phyloP scores from a whole-genome alignment of 352 stramenopile genomes.

The Halophytophthora batemanensis region DNA sequence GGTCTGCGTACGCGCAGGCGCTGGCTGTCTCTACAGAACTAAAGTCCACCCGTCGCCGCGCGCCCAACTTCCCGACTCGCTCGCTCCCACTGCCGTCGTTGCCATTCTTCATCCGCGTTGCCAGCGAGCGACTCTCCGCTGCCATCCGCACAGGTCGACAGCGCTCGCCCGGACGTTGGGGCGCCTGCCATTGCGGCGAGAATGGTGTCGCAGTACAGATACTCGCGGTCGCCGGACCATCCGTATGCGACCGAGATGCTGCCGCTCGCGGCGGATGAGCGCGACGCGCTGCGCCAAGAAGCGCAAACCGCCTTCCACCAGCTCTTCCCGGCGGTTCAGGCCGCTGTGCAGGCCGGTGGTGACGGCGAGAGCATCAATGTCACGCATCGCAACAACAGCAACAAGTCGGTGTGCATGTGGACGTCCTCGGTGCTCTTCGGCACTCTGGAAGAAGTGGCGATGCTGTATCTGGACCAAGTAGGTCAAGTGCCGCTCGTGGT shows the following conservation, averaged over 20 bases:
- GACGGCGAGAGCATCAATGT: slow-evolving; percentile 36
- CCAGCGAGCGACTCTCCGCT: no score
- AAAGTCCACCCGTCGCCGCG: no score
- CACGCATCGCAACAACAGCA: slow-evolving; percentile 26
- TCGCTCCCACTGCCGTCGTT: no score
- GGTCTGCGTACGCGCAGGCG: no score
- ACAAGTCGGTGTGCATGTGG: slow-evolving; percentile 60
- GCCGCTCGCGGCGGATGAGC: slow-evolving; percentile 29
- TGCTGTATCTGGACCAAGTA: slow-evolving; percentile 47
- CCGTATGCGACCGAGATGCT: slow-evolving; percentile 50
- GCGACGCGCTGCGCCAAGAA: slow-evolving; percentile 25
- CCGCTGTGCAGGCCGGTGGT: slow-evolving; percentile 31
- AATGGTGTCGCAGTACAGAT: slow-evolving; percentile 36
- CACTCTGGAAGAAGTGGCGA: slow-evolving; percentile 58
- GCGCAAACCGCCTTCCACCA: slow-evolving; percentile 28
- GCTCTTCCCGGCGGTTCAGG: slow-evolving; percentile 36
- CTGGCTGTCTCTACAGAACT: no score
- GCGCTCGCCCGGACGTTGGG: no score
- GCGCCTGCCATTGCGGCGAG: not conserved
- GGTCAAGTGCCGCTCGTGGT: slow-evolving; percentile 49
- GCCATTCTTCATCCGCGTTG: no score
- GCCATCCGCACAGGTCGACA: no score
- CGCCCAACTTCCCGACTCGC: no score
- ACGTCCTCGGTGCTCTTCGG: slow-evolving; percentile 48
- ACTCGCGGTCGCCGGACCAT: slow-evolving; percentile 44